phyloP scores from a whole-genome alignment of 371 early-diverging fungal species.

The Mycotypha africana region DNA sequence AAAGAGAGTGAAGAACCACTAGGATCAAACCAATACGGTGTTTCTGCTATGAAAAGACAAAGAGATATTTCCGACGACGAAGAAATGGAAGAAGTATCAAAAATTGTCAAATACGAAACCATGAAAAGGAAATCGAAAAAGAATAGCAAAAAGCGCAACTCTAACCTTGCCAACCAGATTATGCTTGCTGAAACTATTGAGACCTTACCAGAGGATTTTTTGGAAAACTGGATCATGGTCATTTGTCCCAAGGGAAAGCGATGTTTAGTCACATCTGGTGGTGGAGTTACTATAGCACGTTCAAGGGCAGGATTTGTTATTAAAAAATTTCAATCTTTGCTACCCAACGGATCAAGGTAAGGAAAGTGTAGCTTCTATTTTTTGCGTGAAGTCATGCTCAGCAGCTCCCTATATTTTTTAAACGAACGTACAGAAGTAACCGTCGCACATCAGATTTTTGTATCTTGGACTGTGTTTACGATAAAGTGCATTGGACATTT shows the following conservation, averaged over 20 bases:
- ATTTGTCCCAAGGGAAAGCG: slow-evolving; percentile 57
- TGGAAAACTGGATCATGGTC: slow-evolving; percentile 45
- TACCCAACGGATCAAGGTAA: slow-evolving; percentile 52
- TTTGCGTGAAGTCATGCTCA: no score
- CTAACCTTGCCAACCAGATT: slow-evolving; percentile 35
- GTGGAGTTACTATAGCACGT: slow-evolving; percentile 33
- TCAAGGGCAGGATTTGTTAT: slow-evolving; percentile 33
- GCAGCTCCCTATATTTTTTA: no score
- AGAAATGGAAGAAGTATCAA: slow-evolving; percentile 6
- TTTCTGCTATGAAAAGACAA: no score
- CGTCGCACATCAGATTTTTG: slow-evolving; percentile 41
- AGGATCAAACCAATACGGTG: no score
- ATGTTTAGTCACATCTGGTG: slow-evolving; percentile 48
- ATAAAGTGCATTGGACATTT: slow-evolving; percentile 48
- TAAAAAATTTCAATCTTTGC: slow-evolving; percentile 45
- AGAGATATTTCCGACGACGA: slow-evolving; percentile 23
- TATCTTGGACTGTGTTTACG: slow-evolving; percentile 60
- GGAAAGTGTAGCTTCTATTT: no score
- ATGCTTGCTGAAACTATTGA: slow-evolving; percentile 59
- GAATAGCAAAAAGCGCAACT: slow-evolving; percentile 11
- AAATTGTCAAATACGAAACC: background rate
- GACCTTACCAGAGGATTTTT: slow-evolving; percentile 48
- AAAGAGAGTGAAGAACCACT: no score
- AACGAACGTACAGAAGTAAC: background rate
- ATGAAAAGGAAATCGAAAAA: slow-evolving; percentile 12